Conservation (phyloP, 1,284 basidiomycete species). For the Coniferiporia weirii region DNA sequence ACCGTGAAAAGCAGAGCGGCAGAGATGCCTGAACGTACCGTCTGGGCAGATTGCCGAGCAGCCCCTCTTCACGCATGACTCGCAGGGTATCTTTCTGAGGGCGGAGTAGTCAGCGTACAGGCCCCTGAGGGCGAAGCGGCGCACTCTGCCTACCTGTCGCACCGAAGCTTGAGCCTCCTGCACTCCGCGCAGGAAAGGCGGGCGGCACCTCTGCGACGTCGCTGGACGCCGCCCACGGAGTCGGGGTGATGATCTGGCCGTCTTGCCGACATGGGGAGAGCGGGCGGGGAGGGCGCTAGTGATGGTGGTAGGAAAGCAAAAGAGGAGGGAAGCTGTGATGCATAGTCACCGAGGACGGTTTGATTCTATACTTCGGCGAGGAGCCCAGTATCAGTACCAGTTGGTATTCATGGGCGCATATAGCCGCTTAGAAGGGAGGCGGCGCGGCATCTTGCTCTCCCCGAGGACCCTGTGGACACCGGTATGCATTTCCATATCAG, state of each 20-base stretch:
- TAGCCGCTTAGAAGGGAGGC: background rate
- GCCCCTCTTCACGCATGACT: constrained; percentile 47
- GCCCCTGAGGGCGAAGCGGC: background rate
- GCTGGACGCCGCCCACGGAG: constrained; percentile 13
- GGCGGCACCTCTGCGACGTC: constrained; percentile 55
- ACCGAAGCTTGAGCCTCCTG: constrained; percentile 71
- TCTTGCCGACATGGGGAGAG: constrained; percentile 7
- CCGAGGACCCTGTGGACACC: background rate
- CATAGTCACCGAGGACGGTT: background rate
- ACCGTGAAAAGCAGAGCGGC: background rate
- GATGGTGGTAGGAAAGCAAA: constrained; percentile 1
- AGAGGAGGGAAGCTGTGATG: background rate
- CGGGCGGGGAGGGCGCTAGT: background rate
- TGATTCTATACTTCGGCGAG: background rate
- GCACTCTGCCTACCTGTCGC: constrained; percentile 58
- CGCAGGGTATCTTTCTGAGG: constrained; percentile 27
- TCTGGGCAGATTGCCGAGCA: constrained; percentile 67
- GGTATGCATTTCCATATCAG: too few species aligned
- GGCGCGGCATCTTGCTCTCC: background rate
- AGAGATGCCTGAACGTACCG: constrained; percentile 30
- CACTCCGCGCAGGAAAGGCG: constrained; percentile 75
- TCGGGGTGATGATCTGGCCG: background rate
- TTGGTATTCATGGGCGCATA: background rate
- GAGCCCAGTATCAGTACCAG: background rate
- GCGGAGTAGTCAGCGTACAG: background rate